Base-by-base conservation (phyloP, 2,329 filamentous ascomycete species). In the Saccharata proteae region DNA sequence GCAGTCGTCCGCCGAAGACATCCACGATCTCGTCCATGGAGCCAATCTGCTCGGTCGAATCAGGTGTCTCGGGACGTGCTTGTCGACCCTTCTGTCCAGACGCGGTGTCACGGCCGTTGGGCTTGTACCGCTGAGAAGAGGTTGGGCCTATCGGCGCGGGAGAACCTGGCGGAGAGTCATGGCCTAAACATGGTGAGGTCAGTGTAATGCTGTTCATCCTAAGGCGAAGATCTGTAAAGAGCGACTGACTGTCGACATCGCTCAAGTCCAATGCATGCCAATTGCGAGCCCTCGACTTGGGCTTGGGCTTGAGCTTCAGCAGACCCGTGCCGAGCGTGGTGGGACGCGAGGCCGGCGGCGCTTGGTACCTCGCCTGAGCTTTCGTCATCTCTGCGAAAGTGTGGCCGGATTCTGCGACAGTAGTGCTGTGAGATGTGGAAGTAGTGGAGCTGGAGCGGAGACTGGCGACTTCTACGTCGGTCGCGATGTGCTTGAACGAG, bases 1-100 rank as follows among this genome's bases (percentile, higher is more conserved):
- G 59, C 3, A 64, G 47, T 5, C 44, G 42, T 14, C 53, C 51
- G 14, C 57, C 59, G 29, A 64, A 65, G 10, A 61, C 43, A 16
- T 52, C 40, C 25, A 45, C 41, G 29, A 57, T 51, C 16, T 54
- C 48, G 14, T 47, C 43, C 7, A n/a, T n/a, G n/a, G 6, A 37
- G 19, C 2, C 32, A 20, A 18, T 14, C 29, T 16, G 27, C 9
- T 28, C 24, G 4, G 23, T 25, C 3, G 24, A 29, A 12, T 16
- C 10, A 20, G 19, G 7, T 37, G 30, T 8, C 32, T 33, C 4
- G 36, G 39, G 30, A 35, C 41, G 20, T 38, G 26, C 16, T 41
- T 21, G 9, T 26, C 22, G 17, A n/a, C n/a, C n/a, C n/a, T n/a
- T n/a, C 21, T 32, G 19, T 15, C 20, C 10, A 14, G 16, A 7